Evolutionary conservation across 2,329 filamentous ascomycete species (phyloP), one percentile per base, ranked within the genome.

Genomic region (Hymenoscyphus linearis): DNA sequence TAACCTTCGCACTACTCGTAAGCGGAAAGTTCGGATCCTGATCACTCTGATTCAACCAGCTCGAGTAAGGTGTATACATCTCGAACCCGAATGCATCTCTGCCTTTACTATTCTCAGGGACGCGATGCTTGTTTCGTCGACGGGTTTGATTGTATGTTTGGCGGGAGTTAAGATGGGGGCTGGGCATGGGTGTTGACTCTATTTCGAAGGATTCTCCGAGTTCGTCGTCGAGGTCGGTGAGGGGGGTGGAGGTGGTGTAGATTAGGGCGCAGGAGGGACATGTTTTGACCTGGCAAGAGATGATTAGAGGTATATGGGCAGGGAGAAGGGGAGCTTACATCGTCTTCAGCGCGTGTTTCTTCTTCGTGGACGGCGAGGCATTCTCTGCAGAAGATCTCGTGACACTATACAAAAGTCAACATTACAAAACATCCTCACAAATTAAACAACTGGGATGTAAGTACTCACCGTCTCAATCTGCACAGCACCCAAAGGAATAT

Each of bases 351-450:
- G 36, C 70, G 72, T 18, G 63, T 50, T 3, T 69, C 56, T 0
- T 72, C n/a, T 50, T 76, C 61, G 2, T 68, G 65, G 2, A 68
- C 66, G 64, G 57, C 58, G 7, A 83, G 72, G 65, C 84, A 87
- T 0, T 72, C 68, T 1, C 69, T 60, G 70, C 85, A 87, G 64
- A 83, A 83, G 4, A 85, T 70, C 62, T 87, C 84, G 16, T 75
- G 73, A 67, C 85, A 87, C 4, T 76, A 18, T 10, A 37, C 60
- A 25, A 50, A 9, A 47, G 31, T 59, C 3, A 27, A 35, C 35
- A 57, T 31, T 25, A 50, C 26, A 2, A 13, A 52, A 2, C n/a
- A n/a, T n/a, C n/a, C n/a, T n/a, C n/a, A n/a, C n/a, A n/a, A n/a
- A n/a, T n/a, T n/a, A n/a, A n/a, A n/a, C n/a, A n/a, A n/a, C n/a